Evolutionary conservation across 306 rosid genomes (phyloP), one percentile per base, ranked within the genome.

Genomic region (Casuarina equisetifolia): DNA sequence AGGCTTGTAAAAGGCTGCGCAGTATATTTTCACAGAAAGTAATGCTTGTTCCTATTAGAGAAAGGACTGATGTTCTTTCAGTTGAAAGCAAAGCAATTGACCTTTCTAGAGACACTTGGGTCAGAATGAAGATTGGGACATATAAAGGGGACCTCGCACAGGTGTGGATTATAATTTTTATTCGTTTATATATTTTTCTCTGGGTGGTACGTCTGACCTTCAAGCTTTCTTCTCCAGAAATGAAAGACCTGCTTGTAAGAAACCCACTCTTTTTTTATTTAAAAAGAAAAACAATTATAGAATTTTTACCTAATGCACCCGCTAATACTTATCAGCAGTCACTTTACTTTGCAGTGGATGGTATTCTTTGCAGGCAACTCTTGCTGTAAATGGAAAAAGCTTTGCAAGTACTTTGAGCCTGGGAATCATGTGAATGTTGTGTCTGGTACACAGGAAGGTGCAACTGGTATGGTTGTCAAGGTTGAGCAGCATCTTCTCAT

Each of bases 391-490:
- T 79, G 98, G 87, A 78, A 96, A 87, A 97, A 93, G 68, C 97
- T 96, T 68, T 91, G 97, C 88, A 96, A 96, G 84, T 93, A 96
- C 81, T 96, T 96, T 82, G 94, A 96, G 72, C 96, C 96, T 53
- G 99, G 99, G 79, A 91, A 96, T 83, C 99, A 96, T 77, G 99
- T 96, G 78, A 96, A 96, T 77, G 98, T 96, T 82, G 94, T 96
- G 62, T 77, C 98, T 67, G 99, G 99, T 59, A 79, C 96, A 61
- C 98, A 96, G 78, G 98, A 93, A 84, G 99, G 99, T 67, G 93
- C 97, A 61, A 96, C 98, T 73, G 99, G 99, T 81, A 96, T 96
- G 99, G 98, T 96, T 84, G 96, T 96, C 52, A 96, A 93, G 91
- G 98, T 96, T 58, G 98, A 93, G 44, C 96, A 96, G 78, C 99